Conservation (phyloP, 2,329 filamentous ascomycete species). For the Zalaria sp. region DNA sequence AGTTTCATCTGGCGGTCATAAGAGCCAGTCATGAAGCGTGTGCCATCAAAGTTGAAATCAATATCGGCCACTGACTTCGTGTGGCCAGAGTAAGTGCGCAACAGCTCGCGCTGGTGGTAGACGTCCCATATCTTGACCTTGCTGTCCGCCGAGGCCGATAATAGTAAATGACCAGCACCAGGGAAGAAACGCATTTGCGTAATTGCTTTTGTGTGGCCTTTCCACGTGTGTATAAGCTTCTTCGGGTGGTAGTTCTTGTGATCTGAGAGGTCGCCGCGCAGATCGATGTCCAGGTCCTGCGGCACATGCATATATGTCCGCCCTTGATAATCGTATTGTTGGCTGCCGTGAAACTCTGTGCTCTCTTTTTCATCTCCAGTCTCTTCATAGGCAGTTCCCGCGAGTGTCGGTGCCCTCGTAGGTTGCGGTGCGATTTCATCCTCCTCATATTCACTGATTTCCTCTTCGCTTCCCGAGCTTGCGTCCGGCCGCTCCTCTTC, state of each 20-base stretch:
- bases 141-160: conserved; percentile 79
- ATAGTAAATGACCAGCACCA: conserved; percentile 67
- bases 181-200: conserved; percentile 87
- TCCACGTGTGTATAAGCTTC: conserved; percentile 85
- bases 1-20: conserved; percentile 95
- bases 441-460: conserved; percentile 64
- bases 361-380: conserved; percentile 48
- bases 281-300: conserved; percentile 73
- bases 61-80: conserved; percentile 81
- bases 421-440: conserved; percentile 51
- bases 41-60: conserved; percentile 70
- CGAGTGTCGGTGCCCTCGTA: conserved; percentile 43
- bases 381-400: conserved; percentile 36
- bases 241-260: conserved; percentile 87
- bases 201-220: conserved; percentile 63
- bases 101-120: conserved; percentile 75
- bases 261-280: conserved; percentile 67
- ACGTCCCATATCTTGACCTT: conserved; percentile 92
- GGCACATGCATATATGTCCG: conserved; percentile 97
- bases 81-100: conserved; percentile 87
- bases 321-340: conserved; percentile 84
- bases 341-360: conserved; percentile 70
- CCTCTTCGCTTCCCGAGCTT: conserved; percentile 55
- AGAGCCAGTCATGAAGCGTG: conserved; percentile 76
- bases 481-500: conserved; percentile 57